Percentiles rank a stretch among this genome's conserved stretches.
Evolutionary conservation across 129 eudicot genomes (phyloP).

Genomic region (Calendula officinalis): DNA sequence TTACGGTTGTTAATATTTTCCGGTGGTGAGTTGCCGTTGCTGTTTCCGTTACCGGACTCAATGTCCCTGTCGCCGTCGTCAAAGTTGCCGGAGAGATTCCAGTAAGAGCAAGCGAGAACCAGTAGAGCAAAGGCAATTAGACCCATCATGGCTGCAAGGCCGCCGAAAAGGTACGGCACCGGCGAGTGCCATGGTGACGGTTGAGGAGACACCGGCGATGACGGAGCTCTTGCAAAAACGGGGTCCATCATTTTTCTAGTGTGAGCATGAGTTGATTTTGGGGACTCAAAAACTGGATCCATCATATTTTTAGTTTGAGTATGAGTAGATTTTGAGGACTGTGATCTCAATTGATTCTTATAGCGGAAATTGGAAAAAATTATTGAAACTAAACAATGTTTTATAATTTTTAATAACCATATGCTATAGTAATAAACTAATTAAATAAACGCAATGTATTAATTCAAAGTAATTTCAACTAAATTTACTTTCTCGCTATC

Average conservation of each 20-base stretch:
- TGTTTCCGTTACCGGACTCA: constrained; percentile 35
- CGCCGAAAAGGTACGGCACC: constrained; percentile 78
- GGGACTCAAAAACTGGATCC: too few species aligned
- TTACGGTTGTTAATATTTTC: neutral
- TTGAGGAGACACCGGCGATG: constrained; percentile 28
- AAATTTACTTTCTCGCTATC: too few species aligned
- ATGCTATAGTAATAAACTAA: neutral
- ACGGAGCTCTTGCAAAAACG: constrained; percentile 24
- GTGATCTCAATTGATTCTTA: neutral
- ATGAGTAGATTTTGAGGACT: neutral
- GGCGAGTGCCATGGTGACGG: constrained; percentile 78
- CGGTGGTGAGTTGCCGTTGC: constrained; percentile 12
- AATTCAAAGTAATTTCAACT: too few species aligned
- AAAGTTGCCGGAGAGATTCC: constrained; percentile 64
- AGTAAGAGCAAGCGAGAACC: constrained; percentile 75
- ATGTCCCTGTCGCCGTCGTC: constrained; percentile 36
- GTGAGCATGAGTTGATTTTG: constrained; percentile 1
- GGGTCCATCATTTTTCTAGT: neutral
- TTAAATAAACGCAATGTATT: neutral
- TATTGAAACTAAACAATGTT: neutral
- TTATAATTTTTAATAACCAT: neutral
- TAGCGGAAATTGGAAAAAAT: neutral
- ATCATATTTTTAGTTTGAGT: neutral
- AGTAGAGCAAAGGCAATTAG: constrained; percentile 69
- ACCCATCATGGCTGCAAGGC: constrained; percentile 81